These are phyloP conservation scores for Chondrus crispus DNA, from an alignment of 23 red algal genomes.

Conservation along the genomic window DNA sequence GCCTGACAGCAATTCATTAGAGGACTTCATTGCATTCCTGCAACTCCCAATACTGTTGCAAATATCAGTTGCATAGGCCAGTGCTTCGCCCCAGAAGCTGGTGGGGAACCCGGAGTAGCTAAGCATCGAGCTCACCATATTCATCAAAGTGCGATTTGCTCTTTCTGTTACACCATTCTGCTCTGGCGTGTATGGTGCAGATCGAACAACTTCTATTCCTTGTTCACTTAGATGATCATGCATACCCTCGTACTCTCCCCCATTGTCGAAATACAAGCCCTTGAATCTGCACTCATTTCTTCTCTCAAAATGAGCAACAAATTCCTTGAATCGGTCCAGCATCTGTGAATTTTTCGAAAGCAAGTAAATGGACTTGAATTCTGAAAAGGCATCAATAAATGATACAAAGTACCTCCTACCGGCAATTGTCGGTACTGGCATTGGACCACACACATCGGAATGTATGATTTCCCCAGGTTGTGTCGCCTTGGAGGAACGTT, in stretches of 20 bases:
- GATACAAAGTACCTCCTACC: slow-evolving; percentile 21
- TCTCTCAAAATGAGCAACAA: neutral
- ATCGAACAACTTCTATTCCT: neutral
- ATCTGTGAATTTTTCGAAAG: neutral
- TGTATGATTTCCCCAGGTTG: neutral
- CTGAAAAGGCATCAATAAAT: neutral
- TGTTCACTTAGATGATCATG: neutral
- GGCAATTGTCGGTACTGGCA: neutral
- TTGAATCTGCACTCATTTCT: neutral
- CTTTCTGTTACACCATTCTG: neutral
- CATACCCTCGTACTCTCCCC: neutral
- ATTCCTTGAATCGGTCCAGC: neutral
- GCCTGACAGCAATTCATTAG: neutral
- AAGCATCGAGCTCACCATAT: neutral
- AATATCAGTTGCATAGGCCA: neutral
- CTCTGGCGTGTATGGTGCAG: neutral
- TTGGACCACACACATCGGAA: slow-evolving; percentile 6
- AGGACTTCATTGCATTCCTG: neutral
- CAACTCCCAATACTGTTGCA: neutral
- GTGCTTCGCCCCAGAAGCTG: neutral
- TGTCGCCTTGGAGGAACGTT: neutral
- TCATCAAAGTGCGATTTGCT: neutral
- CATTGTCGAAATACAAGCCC: neutral
- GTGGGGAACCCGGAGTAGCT: neutral
- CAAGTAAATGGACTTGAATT: neutral